These are phyloP conservation scores for Magnaporthiopsis poae DNA, from an alignment of 2,329 filamentous ascomycete species.

Conservation along the genomic window DNA sequence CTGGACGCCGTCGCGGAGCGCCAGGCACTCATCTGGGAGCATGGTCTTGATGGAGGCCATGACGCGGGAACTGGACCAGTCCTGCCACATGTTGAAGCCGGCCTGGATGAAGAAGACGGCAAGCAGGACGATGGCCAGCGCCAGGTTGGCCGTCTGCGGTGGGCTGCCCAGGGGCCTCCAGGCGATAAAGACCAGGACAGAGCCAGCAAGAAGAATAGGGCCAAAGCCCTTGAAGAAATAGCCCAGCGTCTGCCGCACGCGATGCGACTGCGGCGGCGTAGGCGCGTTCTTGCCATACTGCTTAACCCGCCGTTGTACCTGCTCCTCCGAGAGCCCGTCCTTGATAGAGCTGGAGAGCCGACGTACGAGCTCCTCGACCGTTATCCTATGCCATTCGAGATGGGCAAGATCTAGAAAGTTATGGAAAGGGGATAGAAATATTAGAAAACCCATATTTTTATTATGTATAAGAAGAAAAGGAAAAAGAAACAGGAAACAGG, in stretches of 20 bases:
- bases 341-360: slow-evolving; percentile 47
- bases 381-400: slow-evolving; percentile 59
- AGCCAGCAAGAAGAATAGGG: slow-evolving; percentile 56
- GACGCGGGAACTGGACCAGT: slow-evolving; percentile 66
- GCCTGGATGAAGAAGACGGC: slow-evolving; percentile 62
- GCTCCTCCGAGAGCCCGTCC: slow-evolving; percentile 50
- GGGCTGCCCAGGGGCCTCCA: slow-evolving; percentile 68
- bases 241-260: slow-evolving; percentile 46
- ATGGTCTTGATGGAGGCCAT: slow-evolving; percentile 74
- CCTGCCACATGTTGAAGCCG: slow-evolving; percentile 60
- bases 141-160: slow-evolving; percentile 58
- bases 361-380: slow-evolving; percentile 46
- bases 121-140: slow-evolving; percentile 62
- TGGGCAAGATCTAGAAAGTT: slow-evolving; percentile 43
- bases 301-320: slow-evolving; percentile 42
- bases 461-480: no score
- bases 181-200: slow-evolving; percentile 63
- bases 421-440: not conserved
- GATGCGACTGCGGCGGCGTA: slow-evolving; percentile 53
- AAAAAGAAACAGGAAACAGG: no score
- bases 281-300: slow-evolving; percentile 60
- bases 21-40: slow-evolving; percentile 63
- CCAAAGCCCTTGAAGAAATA: slow-evolving; percentile 76
- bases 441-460: slow-evolving; percentile 9
- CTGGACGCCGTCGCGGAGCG: slow-evolving; percentile 48